Percentiles rank a stretch among this genome's conserved stretches.
phyloP scores from a whole-genome alignment of 176 grass and related monocot genomes.

The Dactylis glomerata region DNA sequence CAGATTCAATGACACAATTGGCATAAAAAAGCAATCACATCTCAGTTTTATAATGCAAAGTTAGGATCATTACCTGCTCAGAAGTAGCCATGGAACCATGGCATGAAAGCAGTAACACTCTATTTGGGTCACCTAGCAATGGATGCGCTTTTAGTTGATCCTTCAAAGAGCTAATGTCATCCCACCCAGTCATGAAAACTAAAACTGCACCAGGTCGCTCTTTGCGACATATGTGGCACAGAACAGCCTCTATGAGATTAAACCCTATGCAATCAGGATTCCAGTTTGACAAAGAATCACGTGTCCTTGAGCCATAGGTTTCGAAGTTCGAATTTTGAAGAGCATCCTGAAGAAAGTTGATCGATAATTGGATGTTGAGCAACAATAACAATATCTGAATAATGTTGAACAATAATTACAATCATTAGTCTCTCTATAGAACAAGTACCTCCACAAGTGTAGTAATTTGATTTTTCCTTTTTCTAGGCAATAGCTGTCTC shows the following conservation, averaged over 20 bases:
- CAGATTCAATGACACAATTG: not conserved
- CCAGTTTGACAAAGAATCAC: conserved; percentile 86
- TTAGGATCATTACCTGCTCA: conserved; percentile 65
- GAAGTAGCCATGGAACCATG: conserved; percentile 98
- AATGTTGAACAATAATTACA: conserved; percentile 13
- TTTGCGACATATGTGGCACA: conserved; percentile 97
- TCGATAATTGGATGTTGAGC: no score
- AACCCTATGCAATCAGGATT: conserved; percentile 96
- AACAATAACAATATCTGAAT: not conserved
- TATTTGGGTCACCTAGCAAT: conserved; percentile 84
- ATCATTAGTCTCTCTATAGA: not conserved
- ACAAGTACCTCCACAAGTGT: conserved; percentile 82
- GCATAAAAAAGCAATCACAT: not conserved
- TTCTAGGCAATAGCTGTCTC: conserved; percentile 73
- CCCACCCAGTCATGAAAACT: conserved; percentile 99
- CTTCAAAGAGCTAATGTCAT: conserved; percentile 90
- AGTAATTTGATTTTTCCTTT: conserved; percentile 96
- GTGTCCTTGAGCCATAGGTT: conserved; percentile 69
- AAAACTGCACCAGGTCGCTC: conserved; percentile 82
- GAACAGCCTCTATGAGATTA: conserved; percentile 91
- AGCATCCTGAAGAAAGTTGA: no score
- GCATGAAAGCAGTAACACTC: conserved; percentile 86
- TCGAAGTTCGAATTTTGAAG: conserved; percentile 79
- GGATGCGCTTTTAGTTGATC: conserved; percentile 96
- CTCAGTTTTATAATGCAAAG: not conserved